Percentiles rank a stretch among this genome's conserved stretches.
These are phyloP conservation scores for Raffaelea ambrosiae DNA, from an alignment of 2,329 filamentous ascomycete genomes.

Conservation along the genomic window DNA sequence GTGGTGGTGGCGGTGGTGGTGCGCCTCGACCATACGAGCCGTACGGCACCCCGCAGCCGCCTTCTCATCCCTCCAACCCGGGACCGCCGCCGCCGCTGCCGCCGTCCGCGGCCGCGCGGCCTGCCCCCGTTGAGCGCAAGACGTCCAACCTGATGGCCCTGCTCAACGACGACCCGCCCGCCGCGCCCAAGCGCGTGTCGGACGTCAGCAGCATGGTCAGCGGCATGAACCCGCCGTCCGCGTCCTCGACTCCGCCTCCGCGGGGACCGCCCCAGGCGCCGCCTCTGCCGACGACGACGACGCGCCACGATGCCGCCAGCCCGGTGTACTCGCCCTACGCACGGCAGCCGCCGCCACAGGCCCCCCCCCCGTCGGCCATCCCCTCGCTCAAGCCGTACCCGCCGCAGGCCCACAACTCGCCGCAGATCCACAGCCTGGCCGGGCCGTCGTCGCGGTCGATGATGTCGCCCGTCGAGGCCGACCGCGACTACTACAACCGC, in stretches of 20 bases:
- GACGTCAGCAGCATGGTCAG: constrained; percentile 29
- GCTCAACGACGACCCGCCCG: constrained; percentile 51
- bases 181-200: constrained; percentile 40
- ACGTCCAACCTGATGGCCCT: constrained; percentile 56
- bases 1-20: background rate
- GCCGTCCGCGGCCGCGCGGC: constrained; percentile 27
- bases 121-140: constrained; percentile 42
- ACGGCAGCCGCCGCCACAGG: constrained; percentile 23
- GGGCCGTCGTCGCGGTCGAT: constrained; percentile 28
- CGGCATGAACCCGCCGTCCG: constrained; percentile 1
- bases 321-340: constrained; percentile 38
- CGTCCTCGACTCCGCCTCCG: constrained; percentile 29
- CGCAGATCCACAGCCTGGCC: constrained; percentile 38
- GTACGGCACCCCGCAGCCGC: constrained; percentile 12
- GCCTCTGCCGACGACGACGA: constrained; percentile 29
- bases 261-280: constrained; percentile 38
- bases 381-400: constrained; percentile 43
- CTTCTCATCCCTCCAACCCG: no score
- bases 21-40: constrained; percentile 6
- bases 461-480: constrained; percentile 27
- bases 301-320: constrained; percentile 40
- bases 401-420: constrained; percentile 36
- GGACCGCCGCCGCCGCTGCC: background rate
- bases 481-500: constrained; percentile 40
- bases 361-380: constrained; percentile 34